Base-by-base conservation (phyloP, 2,329 filamentous ascomycete genomes). In the Phoma herbarum region DNA sequence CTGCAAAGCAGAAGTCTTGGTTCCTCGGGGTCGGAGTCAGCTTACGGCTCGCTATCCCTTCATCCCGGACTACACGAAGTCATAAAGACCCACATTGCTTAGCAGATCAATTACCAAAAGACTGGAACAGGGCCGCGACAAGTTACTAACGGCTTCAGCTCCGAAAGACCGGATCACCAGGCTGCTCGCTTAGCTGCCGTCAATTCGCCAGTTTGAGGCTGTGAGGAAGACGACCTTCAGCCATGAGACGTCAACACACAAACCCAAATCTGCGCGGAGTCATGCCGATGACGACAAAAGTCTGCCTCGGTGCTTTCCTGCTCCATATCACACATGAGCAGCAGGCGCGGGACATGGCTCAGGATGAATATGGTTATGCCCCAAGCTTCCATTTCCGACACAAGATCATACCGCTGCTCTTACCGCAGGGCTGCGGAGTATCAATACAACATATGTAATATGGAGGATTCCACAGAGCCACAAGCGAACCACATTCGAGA, bases 21-120 rank as follows among this genome's bases (percentile, higher is more conserved):
- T 42, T 28, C 33, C 35, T 44, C 35, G 44, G 55, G 37, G 44
- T 52, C 55, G 44, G 48, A 18, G 49, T 58, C 49, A 58, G 55
- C 55, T 53, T 58, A 57, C 55, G 22, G 14, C 28, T 37, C 3
- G 37, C n/a, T 55, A 37, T 43, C 45, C 26, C 18, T 45, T 39
- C 37, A 39, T 31, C 39, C 45, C 23, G 50, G 39, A 45, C 39
- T 44, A 14, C 37, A 25, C 16, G 16, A 39, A 46, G 45, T 22
- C 28, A 25, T 29, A 1, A 29, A 31, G 29, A 50, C 29, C 46
- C 41, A 45, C 53, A 2, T 22, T 9, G 28, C 25, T 47, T 39
- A 45, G 18, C 22, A 16, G n/a, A 14, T 35, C 23, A 3, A 9
- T 10, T 31, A 25, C 23, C 23, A 26, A 14, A 26, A 6, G 1